Evolutionary conservation across 2,329 filamentous ascomycete species (phyloP), one percentile per base, ranked within the genome.

Genomic region (Cercospora canescens): DNA sequence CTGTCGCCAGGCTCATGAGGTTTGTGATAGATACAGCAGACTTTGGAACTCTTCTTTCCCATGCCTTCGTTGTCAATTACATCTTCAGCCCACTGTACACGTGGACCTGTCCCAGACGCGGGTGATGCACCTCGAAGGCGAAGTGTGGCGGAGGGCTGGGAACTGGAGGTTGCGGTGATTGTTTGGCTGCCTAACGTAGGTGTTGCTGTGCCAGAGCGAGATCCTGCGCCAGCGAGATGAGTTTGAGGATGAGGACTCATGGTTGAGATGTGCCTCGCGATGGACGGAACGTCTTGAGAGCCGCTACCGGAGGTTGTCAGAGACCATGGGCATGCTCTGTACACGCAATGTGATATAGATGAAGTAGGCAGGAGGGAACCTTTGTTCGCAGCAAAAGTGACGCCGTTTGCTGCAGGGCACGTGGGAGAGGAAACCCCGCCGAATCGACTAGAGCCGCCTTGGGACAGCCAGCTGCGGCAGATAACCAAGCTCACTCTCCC

Each of bases 11-110:
- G 88, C 11, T 85, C 87, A 71, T 90, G 91, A 6, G 93, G 89
- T 67, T 91, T 91, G 81, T 97, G 94, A 81, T 97, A 99, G 79
- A 99, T 99, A 79, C 95, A 99, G 85, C 95, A 99, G n/a, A 98
- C 95, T 87, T 99, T 99, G 18, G 92, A 96, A 70, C 88, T 94
- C 82, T 98, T 99, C 80, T 92, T 91, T 7, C 93, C 93, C 78
- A 98, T 86, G 4, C 93, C 93, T 80, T 99, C 95, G 76, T 99
- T 99, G 80, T 99, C 94, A 2, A 99, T 85, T 6, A 97, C 94
- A 75, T 92, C 91, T 75, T 95, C 92, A 6, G 93, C 93, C 95
- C 95, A 99, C 78, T 91, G 89, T 63, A 99, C 95, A 57, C 88
- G 88, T 60, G 89, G 85, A 18, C 82, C 78, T 16, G 75, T 71